Evolutionary conservation across 306 rosid species (phyloP).

Genomic region (Quercus rubra): DNA sequence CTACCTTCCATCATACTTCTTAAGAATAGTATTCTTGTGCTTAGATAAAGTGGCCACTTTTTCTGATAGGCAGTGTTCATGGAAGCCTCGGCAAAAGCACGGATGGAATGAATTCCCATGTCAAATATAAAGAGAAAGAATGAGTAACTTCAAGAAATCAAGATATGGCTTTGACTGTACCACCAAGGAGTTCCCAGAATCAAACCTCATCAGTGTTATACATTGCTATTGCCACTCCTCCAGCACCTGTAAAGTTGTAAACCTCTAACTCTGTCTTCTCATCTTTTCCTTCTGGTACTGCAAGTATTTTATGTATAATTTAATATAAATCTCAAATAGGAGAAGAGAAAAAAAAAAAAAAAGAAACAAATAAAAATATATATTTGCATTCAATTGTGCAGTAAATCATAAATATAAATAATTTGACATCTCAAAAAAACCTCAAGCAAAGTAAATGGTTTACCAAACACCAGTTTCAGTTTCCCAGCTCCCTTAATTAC

Average conservation of each 20-base stretch:
- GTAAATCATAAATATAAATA: background rate
- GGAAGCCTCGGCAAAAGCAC: conserved; percentile 87
- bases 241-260: conserved; percentile 80
- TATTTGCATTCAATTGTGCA: background rate
- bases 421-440: background rate
- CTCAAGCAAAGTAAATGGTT: conserved; percentile 16
- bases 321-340: background rate
- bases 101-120: conserved; percentile 65
- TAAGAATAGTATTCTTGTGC: conserved; percentile 95
- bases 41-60: conserved; percentile 98
- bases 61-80: conserved; percentile 84
- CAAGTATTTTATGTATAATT: conserved; percentile 21
- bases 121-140: conserved; percentile 14
- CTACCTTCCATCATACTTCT: conserved; percentile 99
- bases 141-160: conserved; percentile 17
- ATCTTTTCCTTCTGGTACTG: conserved; percentile 78
- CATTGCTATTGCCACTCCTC: conserved; percentile 92
- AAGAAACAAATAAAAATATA: background rate
- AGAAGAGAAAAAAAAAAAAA: background rate
- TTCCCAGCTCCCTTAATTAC: conserved; percentile 90
- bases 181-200: conserved; percentile 16
- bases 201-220: conserved; percentile 96
- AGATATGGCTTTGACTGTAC: conserved; percentile 18
- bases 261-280: conserved; percentile 80
- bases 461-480: conserved; percentile 89